phyloP scores from a whole-genome alignment of 768 basidiomycete species.

The Ramaria sp. region DNA sequence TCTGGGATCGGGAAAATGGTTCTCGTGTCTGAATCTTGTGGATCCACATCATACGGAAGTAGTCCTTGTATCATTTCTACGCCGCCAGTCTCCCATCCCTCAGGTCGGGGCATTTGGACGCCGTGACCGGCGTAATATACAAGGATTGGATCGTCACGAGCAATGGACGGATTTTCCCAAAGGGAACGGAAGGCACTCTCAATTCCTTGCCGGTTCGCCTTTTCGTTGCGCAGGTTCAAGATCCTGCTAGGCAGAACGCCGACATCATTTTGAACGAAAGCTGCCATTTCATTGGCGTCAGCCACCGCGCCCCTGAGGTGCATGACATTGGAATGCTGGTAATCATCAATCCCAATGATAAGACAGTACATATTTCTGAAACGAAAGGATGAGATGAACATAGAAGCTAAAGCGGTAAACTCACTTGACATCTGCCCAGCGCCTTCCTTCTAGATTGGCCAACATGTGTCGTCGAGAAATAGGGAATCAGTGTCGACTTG shows the following conservation, averaged over 20 bases:
- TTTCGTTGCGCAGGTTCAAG: constrained; percentile 24
- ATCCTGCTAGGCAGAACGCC: constrained; percentile 25
- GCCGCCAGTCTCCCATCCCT: constrained; percentile 19
- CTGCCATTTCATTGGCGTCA: too few species aligned
- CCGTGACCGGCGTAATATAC: constrained; percentile 39
- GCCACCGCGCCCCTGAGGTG: too few species aligned
- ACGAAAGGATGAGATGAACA: too few species aligned
- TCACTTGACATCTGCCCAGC: too few species aligned
- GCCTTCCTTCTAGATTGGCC: too few species aligned
- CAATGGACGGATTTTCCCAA: constrained; percentile 11
- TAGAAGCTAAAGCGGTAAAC: too few species aligned
- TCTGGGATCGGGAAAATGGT: constrained; percentile 31
- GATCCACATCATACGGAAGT: constrained; percentile 25
- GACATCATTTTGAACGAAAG: constrained; percentile 22
- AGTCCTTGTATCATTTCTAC: constrained; percentile 25
- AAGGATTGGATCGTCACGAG: constrained; percentile 22
- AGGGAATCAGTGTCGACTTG: too few species aligned
- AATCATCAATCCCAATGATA: too few species aligned
- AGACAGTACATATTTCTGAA: too few species aligned
- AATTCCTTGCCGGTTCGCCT: constrained; percentile 28
- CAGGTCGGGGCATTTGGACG: constrained; percentile 22
- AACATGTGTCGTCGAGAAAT: too few species aligned
- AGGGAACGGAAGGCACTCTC: constrained; percentile 19
- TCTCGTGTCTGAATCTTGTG: neutral
- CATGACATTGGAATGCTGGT: too few species aligned